Percentiles rank a stretch among this genome's conserved stretches.
Evolutionary conservation across 371 early-diverging fungal genomes (phyloP).

Genomic region (Choanephora cucurbitarum): DNA sequence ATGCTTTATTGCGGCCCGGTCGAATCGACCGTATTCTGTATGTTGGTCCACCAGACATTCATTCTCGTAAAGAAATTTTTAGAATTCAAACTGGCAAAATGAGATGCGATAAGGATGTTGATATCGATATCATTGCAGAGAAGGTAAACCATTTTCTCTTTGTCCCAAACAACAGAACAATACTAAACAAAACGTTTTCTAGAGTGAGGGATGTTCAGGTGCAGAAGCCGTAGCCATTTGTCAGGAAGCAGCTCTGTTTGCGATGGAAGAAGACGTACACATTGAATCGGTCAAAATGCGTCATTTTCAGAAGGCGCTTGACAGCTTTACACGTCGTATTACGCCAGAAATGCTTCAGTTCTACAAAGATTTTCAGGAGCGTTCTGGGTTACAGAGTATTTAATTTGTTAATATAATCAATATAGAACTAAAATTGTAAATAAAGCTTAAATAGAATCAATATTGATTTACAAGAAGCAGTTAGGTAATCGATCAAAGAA

Average conservation of each 20-base stretch:
- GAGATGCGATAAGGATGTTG: slow-evolving; percentile 61
- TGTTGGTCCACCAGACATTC: slow-evolving; percentile 87
- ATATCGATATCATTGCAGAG: slow-evolving; percentile 58
- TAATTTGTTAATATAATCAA: slow-evolving; percentile 9
- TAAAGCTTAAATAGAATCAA: no score
- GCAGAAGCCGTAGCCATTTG: slow-evolving; percentile 94
- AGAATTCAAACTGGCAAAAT: slow-evolving; percentile 72
- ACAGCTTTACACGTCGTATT: slow-evolving; percentile 71
- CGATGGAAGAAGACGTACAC: slow-evolving; percentile 85
- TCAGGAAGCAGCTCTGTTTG: slow-evolving; percentile 91
- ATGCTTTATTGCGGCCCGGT: slow-evolving; percentile 94
- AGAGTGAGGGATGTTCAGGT: slow-evolving; percentile 92
- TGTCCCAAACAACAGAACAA: no score
- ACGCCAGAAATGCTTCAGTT: slow-evolving; percentile 92
- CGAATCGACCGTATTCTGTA: slow-evolving; percentile 95
- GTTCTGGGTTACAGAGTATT: slow-evolving; percentile 54
- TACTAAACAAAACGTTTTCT: not conserved
- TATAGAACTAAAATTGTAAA: no score
- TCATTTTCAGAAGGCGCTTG: slow-evolving; percentile 73
- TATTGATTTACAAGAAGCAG: no score
- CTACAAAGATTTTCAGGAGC: slow-evolving; percentile 72
- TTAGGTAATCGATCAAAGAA: no score
- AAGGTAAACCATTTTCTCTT: slow-evolving; percentile 36
- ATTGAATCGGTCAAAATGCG: slow-evolving; percentile 58
- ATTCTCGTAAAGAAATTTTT: slow-evolving; percentile 83